Conservation (phyloP, 2,329 filamentous ascomycete genomes). For the Capronia epimyces region DNA sequence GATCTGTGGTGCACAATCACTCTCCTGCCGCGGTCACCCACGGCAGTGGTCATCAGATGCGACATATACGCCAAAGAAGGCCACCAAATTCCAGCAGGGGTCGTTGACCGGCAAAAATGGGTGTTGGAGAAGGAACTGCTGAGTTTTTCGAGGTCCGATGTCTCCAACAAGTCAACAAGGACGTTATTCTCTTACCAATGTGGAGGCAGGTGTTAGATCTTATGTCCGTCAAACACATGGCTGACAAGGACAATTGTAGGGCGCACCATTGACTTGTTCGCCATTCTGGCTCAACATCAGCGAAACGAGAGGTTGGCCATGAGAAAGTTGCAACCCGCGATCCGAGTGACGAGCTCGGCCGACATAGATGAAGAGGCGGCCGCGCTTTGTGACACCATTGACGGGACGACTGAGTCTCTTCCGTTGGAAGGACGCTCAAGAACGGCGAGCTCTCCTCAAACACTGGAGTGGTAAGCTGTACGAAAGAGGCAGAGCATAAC, state of each 20-base stretch:
- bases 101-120: conserved; percentile 17
- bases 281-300: conserved; percentile 23
- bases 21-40: conserved; percentile 13
- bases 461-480: conserved; percentile 19
- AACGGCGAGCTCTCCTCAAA: conserved; percentile 14
- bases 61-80: conserved; percentile 21
- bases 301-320: conserved; percentile 21
- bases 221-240: too few species aligned
- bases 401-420: conserved; percentile 9
- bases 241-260: conserved; percentile 4
- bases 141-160: conserved; percentile 1
- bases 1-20: conserved; percentile 23
- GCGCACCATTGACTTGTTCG: conserved; percentile 24
- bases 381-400: conserved; percentile 21
- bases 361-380: conserved; percentile 21
- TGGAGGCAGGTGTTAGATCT: conserved; percentile 18
- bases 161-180: neutral
- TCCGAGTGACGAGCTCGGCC: conserved; percentile 18
- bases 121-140: conserved; percentile 21
- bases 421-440: conserved; percentile 14
- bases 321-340: conserved; percentile 19
- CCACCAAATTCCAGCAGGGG: conserved; percentile 1
- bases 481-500: neutral
- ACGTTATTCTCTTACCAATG: conserved; percentile 23
- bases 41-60: conserved; percentile 17